phyloP scores from a whole-genome alignment of 768 basidiomycete species.

The Hypsizygus marmoreus region DNA sequence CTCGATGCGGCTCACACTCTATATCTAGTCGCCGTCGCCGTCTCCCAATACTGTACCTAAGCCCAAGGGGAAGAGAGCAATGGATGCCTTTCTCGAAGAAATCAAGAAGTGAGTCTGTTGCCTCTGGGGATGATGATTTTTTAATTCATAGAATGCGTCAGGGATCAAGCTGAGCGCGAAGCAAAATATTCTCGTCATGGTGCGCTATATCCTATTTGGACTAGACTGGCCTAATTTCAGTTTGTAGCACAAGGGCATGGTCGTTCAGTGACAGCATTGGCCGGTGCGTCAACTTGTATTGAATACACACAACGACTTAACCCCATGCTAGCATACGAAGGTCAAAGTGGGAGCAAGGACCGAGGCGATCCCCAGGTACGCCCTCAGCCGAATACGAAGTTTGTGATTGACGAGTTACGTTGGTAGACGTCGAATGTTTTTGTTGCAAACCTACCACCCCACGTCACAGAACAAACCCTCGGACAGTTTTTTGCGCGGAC shows the following conservation, averaged over 20 bases:
- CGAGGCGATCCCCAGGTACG: conserved; percentile 83
- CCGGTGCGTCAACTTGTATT: conserved; percentile 46
- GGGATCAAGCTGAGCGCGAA: conserved; percentile 92
- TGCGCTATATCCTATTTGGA: conserved; percentile 22
- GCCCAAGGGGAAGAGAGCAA: conserved; percentile 92
- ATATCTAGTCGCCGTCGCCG: conserved; percentile 58
- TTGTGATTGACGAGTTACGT: conserved; percentile 3
- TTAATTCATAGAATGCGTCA: conserved; percentile 31
- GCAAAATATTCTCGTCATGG: conserved; percentile 76
- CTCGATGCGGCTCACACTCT: neutral
- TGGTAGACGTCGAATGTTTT: conserved; percentile 91
- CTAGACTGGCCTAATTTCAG: conserved; percentile 3
- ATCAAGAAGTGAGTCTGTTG: conserved; percentile 72
- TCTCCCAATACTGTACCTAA: conserved; percentile 51
- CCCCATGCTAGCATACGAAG: conserved; percentile 72
- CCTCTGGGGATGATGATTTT: neutral
- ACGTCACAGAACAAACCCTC: conserved; percentile 82
- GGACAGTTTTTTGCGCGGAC: conserved; percentile 90
- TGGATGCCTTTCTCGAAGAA: conserved; percentile 96
- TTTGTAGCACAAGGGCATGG: conserved; percentile 54
- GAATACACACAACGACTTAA: neutral
- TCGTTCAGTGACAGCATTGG: conserved; percentile 88
- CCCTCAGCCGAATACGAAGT: neutral
- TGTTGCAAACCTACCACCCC: conserved; percentile 88
- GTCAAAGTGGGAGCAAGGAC: conserved; percentile 88